Base-by-base conservation (phyloP, 2,329 filamentous ascomycete species). In the Aspergillus awamori region DNA sequence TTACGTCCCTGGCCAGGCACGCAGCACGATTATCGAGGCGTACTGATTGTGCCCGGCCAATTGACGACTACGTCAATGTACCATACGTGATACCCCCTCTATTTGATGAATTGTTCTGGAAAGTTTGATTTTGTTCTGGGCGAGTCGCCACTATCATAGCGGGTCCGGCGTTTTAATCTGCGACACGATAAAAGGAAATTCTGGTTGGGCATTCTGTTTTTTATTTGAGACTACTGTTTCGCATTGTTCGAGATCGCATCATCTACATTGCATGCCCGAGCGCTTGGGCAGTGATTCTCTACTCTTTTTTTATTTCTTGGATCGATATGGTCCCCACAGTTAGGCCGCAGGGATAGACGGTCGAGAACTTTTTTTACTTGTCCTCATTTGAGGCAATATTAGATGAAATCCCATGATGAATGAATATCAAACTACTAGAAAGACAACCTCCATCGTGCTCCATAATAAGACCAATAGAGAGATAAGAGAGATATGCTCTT, bases 1-100 rank as follows among this genome's bases (percentile, higher is more conserved):
- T 74, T 84, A 80, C 69, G 74, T 80, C 63, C 75, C 81, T 58
- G 72, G 73, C 67, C 74, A 76, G 68, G 72, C 78, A 67, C 72
- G 75, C 65, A 75, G 75, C 62, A 73, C 77, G 51, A 76, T 83
- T 65, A 81, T 84, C 70, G 78, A 81, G 67, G 81, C 82, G 53
- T 84, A 80, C 66, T 84, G 65, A 73, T 58, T 57, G 51, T 59
- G 60, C 63, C 26, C 60, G 52, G 59, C 56, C 60, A 45, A 53
- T 54, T 43, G 48, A 49, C 43, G 13, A 22, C 53, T 48, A 43
- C 33, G 26, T 45, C 57, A 24, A 48, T 62, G 51, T 63, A 60
- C 54, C 57, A 63, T 66, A 64, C 63, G 53, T 65, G 64, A 67
- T 69, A 67, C 63, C 59, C 65, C 45, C 45, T 20, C 5, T 11